phyloP scores from a whole-genome alignment of 306 rosid species.

The Prunus mongolica region DNA sequence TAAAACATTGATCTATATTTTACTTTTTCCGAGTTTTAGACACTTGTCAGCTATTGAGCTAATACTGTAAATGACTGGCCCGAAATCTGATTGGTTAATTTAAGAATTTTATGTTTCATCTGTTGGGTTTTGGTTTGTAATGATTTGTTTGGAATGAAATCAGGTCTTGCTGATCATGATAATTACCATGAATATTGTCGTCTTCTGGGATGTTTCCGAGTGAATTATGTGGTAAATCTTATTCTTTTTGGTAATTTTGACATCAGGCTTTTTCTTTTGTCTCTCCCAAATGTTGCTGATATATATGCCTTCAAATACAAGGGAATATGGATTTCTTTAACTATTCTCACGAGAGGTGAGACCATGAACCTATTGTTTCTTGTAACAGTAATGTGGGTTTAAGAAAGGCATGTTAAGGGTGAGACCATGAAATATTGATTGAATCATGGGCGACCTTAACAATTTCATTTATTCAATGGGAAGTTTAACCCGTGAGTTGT shows the following conservation, averaged over 20 bases:
- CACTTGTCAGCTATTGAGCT: not conserved
- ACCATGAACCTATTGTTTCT: too few relatives aligned
- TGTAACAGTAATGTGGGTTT: too few relatives aligned
- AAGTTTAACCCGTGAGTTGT: too few relatives aligned
- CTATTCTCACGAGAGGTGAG: too few relatives aligned
- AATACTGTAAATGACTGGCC: not conserved
- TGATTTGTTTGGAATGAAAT: slow-evolving; percentile 21
- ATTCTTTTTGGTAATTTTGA: slow-evolving; percentile 3
- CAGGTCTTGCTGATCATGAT: slow-evolving; percentile 98
- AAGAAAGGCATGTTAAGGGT: too few relatives aligned
- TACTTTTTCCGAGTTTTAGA: not conserved
- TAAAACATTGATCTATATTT: not conserved
- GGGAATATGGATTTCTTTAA: too few relatives aligned
- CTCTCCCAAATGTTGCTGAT: too few relatives aligned
- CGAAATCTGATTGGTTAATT: slow-evolving; percentile 7
- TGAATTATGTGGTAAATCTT: slow-evolving; percentile 79
- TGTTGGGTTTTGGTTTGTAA: slow-evolving; percentile 26
- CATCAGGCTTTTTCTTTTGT: slow-evolving; percentile 13
- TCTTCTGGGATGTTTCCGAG: slow-evolving; percentile 96
- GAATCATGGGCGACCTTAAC: too few relatives aligned
- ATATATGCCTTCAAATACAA: too few relatives aligned
- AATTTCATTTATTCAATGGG: too few relatives aligned
- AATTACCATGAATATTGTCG: slow-evolving; percentile 99
- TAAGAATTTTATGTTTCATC: not conserved
- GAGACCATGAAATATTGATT: too few relatives aligned